These are phyloP conservation scores for Helianthus tuberosus DNA, from an alignment of 129 eudicot genomes.

Conservation along the genomic window DNA sequence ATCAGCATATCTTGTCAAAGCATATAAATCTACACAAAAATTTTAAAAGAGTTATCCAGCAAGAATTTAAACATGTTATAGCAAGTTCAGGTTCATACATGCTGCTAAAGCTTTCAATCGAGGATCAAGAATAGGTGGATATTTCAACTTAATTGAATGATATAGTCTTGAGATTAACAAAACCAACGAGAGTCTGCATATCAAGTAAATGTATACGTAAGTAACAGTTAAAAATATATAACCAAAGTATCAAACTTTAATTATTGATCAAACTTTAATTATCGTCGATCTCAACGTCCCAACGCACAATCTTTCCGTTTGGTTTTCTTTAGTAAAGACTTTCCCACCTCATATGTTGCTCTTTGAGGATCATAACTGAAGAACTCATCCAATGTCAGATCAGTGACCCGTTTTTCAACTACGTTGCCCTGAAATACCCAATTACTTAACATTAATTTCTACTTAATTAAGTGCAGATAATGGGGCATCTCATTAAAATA, in stretches of 20 bases:
- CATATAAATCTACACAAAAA: conserved; percentile 67
- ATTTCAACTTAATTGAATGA: conserved; percentile 65
- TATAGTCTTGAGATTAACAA: conserved; percentile 70
- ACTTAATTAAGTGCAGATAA: too few relatives aligned
- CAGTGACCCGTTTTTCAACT: too few relatives aligned
- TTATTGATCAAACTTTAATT: conserved; percentile 24
- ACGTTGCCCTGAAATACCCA: too few relatives aligned
- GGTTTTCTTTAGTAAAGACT: too few relatives aligned
- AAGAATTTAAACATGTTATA: neutral
- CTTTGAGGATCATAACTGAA: too few relatives aligned
- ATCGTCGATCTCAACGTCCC: too few relatives aligned
- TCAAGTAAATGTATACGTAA: conserved; percentile 1
- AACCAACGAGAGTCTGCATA: conserved; percentile 67
- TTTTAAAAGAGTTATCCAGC: neutral
- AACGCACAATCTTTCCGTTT: too few relatives aligned
- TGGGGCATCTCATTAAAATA: too few relatives aligned
- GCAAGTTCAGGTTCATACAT: conserved; percentile 40
- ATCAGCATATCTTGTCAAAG: conserved; percentile 61
- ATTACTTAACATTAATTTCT: too few relatives aligned
- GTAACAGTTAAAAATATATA: neutral
- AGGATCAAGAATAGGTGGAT: conserved; percentile 79
- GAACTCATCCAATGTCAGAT: too few relatives aligned
- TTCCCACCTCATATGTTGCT: too few relatives aligned
- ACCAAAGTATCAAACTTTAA: neutral
- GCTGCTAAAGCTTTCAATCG: conserved; percentile 80